These are phyloP conservation scores for Beauveria bassiana DNA, from an alignment of 2,329 filamentous ascomycete genomes.

Conservation along the genomic window DNA sequence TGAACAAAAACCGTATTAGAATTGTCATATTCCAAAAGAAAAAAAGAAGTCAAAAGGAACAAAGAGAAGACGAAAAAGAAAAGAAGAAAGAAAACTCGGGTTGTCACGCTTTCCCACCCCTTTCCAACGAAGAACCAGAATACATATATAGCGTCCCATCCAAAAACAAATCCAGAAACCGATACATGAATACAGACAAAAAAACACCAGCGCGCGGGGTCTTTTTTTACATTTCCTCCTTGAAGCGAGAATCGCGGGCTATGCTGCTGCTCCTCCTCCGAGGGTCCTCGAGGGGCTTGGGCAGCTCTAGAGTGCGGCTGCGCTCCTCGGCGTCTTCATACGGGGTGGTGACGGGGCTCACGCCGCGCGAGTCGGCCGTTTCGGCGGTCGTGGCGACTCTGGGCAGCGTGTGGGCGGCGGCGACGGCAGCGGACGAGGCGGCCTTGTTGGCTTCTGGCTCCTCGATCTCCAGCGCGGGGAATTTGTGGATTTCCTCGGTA, in stretches of 20 bases:
- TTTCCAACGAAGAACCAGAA: background rate
- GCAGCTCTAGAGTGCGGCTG: conserved; percentile 12
- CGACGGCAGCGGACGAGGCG: background rate
- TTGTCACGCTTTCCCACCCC: conserved; percentile 1
- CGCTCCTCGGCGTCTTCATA: conserved; percentile 36
- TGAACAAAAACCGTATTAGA: background rate
- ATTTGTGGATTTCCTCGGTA: background rate
- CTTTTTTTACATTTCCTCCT: conserved; percentile 40
- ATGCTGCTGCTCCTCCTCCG: conserved; percentile 41
- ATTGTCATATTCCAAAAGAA: background rate
- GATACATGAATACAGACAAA: background rate
- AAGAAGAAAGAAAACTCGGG: too few species aligned
- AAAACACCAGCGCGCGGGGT: background rate
- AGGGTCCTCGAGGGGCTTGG: conserved; percentile 31
- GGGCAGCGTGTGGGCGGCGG: background rate
- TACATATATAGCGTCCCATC: background rate
- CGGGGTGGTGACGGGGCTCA: conserved; percentile 32
- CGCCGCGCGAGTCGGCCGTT: conserved; percentile 25
- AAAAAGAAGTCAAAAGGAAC: background rate
- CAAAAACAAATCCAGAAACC: background rate
- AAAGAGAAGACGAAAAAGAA: too few species aligned
- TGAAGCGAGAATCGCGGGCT: conserved; percentile 49
- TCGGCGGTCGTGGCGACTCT: background rate
- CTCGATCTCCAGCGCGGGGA: conserved; percentile 20
- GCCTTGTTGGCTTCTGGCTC: conserved; percentile 16